Evolutionary conservation across 108 stramenopile species (phyloP).

Genomic region (Hondaea fermentalgiana): DNA sequence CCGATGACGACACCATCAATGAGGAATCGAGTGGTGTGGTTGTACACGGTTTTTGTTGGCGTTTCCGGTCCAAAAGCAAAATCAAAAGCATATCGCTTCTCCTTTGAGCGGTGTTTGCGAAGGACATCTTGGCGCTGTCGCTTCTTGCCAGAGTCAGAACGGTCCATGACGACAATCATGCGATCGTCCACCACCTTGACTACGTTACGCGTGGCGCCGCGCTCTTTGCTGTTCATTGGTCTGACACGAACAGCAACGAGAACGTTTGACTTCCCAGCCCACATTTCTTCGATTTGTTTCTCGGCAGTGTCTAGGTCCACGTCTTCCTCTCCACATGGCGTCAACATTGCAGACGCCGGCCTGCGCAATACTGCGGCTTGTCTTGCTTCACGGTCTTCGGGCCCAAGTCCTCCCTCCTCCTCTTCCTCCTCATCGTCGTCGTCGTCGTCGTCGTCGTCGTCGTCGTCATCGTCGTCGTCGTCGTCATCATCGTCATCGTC

Average conservation of each 20-base stretch:
- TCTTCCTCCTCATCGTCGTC: not conserved
- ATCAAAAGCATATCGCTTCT: conserved; percentile 51
- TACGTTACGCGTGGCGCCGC: conserved; percentile 26
- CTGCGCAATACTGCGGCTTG: not conserved
- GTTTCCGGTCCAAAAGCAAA: conserved; percentile 32
- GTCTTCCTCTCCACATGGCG: not conserved
- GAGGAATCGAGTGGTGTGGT: conserved; percentile 31
- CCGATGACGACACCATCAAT: conserved; percentile 37
- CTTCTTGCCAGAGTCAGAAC: conserved; percentile 29
- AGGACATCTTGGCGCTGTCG: conserved; percentile 31
- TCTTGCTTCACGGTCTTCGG: not conserved
- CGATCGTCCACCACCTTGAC: conserved; percentile 36
- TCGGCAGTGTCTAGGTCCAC: not conserved
- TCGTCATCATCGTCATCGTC: not conserved
- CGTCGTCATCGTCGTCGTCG: not conserved
- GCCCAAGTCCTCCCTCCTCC: not conserved
- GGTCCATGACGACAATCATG: conserved; percentile 48
- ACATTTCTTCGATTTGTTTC: conserved; percentile 25
- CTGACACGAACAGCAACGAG: conserved; percentile 49
- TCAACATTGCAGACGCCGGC: not conserved
- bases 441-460: not conserved
- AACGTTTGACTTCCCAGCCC: conserved; percentile 43
- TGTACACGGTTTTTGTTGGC: conserved; percentile 23
- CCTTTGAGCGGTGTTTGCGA: conserved; percentile 25
- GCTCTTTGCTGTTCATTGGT: conserved; percentile 44